A percentile compares a stretch with the other conserved stretches of the same genome.
phyloP scores from a whole-genome alignment of 169 alveolate genomes.

The Cystoisospora suis region DNA sequence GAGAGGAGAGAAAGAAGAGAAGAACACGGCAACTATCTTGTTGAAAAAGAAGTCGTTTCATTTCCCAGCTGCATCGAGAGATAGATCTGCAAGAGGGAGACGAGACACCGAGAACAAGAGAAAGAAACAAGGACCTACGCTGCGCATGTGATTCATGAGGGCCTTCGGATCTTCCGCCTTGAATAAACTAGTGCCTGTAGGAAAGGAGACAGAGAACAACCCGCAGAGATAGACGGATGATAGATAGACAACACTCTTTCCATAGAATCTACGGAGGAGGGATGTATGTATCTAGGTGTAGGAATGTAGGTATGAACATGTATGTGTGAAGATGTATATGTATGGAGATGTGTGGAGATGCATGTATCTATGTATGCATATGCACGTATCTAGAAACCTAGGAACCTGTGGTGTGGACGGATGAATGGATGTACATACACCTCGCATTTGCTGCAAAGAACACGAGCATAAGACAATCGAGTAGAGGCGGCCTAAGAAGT shows the following conservation, averaged over 20 bases:
- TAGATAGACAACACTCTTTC: neutral
- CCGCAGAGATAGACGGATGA: neutral
- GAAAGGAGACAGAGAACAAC: neutral
- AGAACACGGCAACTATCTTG: neutral
- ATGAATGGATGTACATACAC: too few species aligned
- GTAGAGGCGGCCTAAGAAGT: too few species aligned
- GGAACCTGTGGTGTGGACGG: too few species aligned
- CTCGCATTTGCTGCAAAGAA: too few species aligned
- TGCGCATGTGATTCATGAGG: constrained; percentile 70
- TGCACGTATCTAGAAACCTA: neutral
- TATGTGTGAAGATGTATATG: neutral
- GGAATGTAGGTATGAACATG: neutral
- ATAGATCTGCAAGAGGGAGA: neutral
- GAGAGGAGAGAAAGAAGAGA: neutral
- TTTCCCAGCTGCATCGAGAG: neutral
- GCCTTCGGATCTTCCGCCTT: constrained; percentile 67
- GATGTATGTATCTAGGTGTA: neutral
- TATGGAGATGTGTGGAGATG: neutral
- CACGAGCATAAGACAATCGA: too few species aligned
- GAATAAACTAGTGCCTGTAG: constrained; percentile 78
- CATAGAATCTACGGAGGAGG: too few species aligned
- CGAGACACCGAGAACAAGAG: neutral
- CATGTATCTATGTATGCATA: neutral
- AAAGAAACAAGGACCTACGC: neutral
- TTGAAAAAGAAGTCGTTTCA: neutral